Base-by-base conservation (phyloP, 2,329 filamentous ascomycete species). In the Pseudogymnoascus sp. region DNA sequence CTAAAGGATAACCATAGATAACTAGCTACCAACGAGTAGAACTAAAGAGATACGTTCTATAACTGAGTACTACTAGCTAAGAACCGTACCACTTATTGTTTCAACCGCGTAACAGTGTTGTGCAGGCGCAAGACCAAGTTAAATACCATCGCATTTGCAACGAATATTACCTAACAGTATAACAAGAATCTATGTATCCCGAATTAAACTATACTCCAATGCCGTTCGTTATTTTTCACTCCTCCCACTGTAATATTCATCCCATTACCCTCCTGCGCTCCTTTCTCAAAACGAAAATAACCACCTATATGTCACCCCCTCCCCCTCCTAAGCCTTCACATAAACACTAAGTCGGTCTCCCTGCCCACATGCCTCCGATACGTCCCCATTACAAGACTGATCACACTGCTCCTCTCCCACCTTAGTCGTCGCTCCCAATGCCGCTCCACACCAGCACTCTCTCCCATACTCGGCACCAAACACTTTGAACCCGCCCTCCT, bases 361-460 rank as follows among this genome's bases (percentile, higher is more conserved):
- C 31, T 40, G 24, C 1, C 56, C 56, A 38, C 56, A 60, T 7
- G 56, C 56, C 8, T 60, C 56, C 1, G 31, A 5, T 1, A 1
- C 24, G n/a, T 60, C 56, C 21, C 56, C 56, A 1, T 13, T 31
- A 37, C 56, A 60, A 13, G 56, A 2, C 31, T 24, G 31, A 11
- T 60, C 8, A 10, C 56, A 60, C 47, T 53, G 47, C 31, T 60
- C 35, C 31, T 26, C 56, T 13, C 56, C 56, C 56, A 60, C 56
- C 19, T 60, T 11, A 31, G 31, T 40, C 31, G 31, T 7, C 21
- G n/a, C 5, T 24, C 35, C 56, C 29, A 24, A 38, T 2, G 19
- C 42, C 6, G 42, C 35, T 16, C 56, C 56, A 60, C 56, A 60
- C 31, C 31, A 60, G 11, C 56, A 60, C 56, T 60, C 56, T 2